Percentiles rank a stretch among this genome's conserved stretches.
These are phyloP conservation scores for Barnettozyma populi DNA, from an alignment of 805 yeast genomes.

Conservation along the genomic window DNA sequence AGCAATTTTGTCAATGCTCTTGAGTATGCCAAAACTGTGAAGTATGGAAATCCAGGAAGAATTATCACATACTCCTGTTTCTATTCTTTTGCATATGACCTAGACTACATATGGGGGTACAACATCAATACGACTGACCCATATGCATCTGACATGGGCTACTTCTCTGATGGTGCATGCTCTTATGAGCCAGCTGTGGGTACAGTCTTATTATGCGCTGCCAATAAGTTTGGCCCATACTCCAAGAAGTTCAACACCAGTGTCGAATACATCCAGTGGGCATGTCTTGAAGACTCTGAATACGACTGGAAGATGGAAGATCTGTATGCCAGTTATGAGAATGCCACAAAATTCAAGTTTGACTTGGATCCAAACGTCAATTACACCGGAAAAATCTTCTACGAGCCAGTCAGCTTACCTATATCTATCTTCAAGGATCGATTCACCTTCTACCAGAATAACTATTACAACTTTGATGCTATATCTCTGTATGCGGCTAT, in stretches of 20 bases:
- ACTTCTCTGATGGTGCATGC: conserved; percentile 7
- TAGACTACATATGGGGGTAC: not conserved
- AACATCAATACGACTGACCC: not conserved
- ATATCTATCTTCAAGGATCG: not conserved
- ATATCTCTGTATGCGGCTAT: conserved; percentile 25
- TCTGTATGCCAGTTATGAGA: conserved; percentile 24
- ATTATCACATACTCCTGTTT: not conserved
- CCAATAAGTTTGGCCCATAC: conserved; percentile 9
- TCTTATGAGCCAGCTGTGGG: conserved; percentile 16
- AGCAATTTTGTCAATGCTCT: not conserved
- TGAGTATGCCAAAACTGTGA: not conserved
- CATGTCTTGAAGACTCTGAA: conserved; percentile 8
- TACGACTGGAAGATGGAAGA: conserved; percentile 7
- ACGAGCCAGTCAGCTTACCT: conserved; percentile 12
- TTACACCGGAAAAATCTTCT: conserved; percentile 5
- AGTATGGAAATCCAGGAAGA: not conserved
- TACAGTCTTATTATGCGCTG: conserved; percentile 7
- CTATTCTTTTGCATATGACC: not conserved
- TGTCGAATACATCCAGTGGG: not conserved
- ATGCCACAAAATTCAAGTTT: conserved; percentile 25
- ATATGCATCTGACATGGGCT: not conserved
- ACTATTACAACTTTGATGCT: conserved; percentile 18
- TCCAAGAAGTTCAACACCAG: conserved; percentile 13
- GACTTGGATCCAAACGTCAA: conserved; percentile 7
- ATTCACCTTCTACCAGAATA: conserved; percentile 3